phyloP scores from a whole-genome alignment of 2,329 filamentous ascomycete species.

The Macroventuria anomochaeta region DNA sequence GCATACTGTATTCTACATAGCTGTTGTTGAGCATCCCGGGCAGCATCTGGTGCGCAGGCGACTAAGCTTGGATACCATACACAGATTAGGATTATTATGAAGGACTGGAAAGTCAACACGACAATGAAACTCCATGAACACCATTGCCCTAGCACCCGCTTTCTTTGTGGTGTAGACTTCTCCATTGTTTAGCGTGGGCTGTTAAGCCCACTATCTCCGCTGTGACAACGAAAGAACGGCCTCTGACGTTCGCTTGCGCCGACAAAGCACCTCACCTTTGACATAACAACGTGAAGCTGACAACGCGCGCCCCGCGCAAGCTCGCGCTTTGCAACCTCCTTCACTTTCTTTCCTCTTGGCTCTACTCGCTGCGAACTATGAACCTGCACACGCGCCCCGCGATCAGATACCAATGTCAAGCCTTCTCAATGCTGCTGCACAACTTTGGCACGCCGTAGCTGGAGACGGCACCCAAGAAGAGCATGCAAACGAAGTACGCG shows the following conservation, averaged over 20 bases:
- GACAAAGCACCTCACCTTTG: constrained; percentile 19
- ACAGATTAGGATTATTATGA: constrained; percentile 2
- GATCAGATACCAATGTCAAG: neutral
- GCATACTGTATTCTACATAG: constrained; percentile 37
- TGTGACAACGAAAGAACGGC: constrained; percentile 3
- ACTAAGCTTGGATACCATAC: neutral
- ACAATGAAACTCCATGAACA: constrained; percentile 4
- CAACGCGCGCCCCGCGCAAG: neutral
- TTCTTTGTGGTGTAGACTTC: neutral
- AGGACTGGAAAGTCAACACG: constrained; percentile 7
- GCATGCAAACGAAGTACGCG: constrained; percentile 18
- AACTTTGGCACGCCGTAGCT: neutral
- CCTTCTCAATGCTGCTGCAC: neutral
- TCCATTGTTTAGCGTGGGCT: neutral
- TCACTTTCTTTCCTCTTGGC: no score
- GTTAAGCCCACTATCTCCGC: constrained; percentile 19
- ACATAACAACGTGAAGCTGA: no score
- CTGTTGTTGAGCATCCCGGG: constrained; percentile 19
- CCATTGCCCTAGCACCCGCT: neutral
- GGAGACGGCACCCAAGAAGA: constrained; percentile 6
- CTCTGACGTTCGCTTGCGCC: constrained; percentile 27
- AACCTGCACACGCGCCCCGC: no score
- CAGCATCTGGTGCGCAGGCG: constrained; percentile 18
- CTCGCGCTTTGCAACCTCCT: no score
- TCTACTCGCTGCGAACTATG: no score